Evolutionary conservation across 495 filamentous ascomycete genomes (phyloP).

Genomic region (Rhizodiscina lignyota): DNA sequence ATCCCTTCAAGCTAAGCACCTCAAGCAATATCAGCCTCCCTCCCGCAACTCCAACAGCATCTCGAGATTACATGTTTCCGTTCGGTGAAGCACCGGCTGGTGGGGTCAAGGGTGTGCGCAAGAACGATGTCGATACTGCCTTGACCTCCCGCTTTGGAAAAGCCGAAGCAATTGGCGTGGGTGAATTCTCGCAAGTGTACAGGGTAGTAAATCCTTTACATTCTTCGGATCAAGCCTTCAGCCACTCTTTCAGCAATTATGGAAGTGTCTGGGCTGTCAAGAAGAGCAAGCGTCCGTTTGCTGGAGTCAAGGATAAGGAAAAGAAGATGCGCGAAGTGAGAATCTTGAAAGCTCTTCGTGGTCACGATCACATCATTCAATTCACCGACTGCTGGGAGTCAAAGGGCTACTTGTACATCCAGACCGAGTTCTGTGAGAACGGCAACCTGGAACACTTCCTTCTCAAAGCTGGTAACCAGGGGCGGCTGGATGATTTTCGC

Average conservation of each 20-base stretch:
- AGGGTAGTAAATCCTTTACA: slow-evolving; percentile 39
- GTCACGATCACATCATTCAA: slow-evolving; percentile 67
- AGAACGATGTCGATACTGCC: slow-evolving; percentile 50
- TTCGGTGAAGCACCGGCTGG: slow-evolving; percentile 30
- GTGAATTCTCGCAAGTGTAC: slow-evolving; percentile 88
- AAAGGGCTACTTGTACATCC: slow-evolving; percentile 71
- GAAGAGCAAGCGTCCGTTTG: slow-evolving; percentile 66
- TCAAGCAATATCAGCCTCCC: slow-evolving; percentile 31
- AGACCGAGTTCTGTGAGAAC: slow-evolving; percentile 90
- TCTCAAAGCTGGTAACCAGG: slow-evolving; percentile 56
- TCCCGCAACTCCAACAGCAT: slow-evolving; percentile 66
- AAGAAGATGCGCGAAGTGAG: slow-evolving; percentile 66
- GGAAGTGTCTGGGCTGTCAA: slow-evolving; percentile 72
- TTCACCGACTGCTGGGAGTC: slow-evolving; percentile 77
- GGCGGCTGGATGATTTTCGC: slow-evolving; percentile 84
- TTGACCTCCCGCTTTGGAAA: slow-evolving; percentile 58
- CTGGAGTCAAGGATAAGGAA: slow-evolving; percentile 56
- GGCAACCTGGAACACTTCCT: slow-evolving; percentile 79
- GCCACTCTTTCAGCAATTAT: slow-evolving; percentile 8
- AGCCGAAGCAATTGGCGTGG: slow-evolving; percentile 61
- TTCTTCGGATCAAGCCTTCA: neutral
- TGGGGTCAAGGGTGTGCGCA: slow-evolving; percentile 23
- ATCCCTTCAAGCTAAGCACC: slow-evolving; percentile 21
- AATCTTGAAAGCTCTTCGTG: slow-evolving; percentile 51
- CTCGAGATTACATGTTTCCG: slow-evolving; percentile 39